Evolutionary conservation across 768 basidiomycete genomes (phyloP).

Genomic region (Termitomyces sp.): DNA sequence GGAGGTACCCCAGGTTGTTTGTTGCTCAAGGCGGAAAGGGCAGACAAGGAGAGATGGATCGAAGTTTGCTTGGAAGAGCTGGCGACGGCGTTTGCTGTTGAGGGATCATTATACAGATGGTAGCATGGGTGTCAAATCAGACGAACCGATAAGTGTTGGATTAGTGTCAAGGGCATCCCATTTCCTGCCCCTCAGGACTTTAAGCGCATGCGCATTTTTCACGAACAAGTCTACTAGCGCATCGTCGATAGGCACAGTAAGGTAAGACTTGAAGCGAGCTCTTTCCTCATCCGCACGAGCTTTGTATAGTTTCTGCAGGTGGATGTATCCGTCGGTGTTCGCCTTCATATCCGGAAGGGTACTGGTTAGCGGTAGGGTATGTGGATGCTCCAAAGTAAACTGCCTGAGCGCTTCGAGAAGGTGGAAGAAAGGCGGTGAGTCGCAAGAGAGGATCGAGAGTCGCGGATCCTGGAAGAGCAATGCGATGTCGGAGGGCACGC

Average conservation of each 20-base stretch:
- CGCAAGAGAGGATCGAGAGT: constrained; percentile 35
- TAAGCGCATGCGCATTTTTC: constrained; percentile 75
- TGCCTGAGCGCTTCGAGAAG: constrained; percentile 70
- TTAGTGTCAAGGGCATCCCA: constrained; percentile 59
- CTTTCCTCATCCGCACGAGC: constrained; percentile 70
- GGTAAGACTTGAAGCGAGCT: constrained; percentile 45
- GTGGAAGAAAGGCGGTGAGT: constrained; percentile 69
- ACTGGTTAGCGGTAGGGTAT: constrained; percentile 78
- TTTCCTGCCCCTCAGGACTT: constrained; percentile 56
- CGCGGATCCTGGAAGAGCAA: constrained; percentile 62
- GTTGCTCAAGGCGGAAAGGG: constrained; percentile 36
- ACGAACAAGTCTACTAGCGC: constrained; percentile 67
- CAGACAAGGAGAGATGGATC: constrained; percentile 74
- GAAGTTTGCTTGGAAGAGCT: constrained; percentile 51
- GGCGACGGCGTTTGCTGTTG: constrained; percentile 39
- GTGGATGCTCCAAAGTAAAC: constrained; percentile 54
- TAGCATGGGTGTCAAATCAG: neutral
- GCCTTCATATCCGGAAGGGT: constrained; percentile 96
- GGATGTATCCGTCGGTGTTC: constrained; percentile 77
- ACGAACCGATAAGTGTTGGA: constrained; percentile 38
- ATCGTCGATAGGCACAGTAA: constrained; percentile 45
- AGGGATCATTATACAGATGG: neutral
- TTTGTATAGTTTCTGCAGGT: constrained; percentile 85
- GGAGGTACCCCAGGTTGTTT: constrained; percentile 31
- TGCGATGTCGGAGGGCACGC: constrained; percentile 64